phyloP scores from a whole-genome alignment of 108 stramenopile species.

The Tribonema minus region DNA sequence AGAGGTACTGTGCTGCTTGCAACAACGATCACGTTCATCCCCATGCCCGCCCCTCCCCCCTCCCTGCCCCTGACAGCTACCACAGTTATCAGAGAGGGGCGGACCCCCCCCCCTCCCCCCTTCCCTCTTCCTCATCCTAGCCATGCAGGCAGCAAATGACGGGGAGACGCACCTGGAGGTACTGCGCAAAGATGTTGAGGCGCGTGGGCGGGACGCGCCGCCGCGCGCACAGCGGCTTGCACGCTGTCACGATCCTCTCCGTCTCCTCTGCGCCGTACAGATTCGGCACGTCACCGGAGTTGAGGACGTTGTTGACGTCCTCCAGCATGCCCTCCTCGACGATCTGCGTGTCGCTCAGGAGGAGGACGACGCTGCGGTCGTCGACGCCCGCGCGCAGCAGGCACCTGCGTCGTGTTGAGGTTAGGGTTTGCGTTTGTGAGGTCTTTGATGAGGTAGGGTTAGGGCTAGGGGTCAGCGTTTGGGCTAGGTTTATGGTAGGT shows the following conservation, averaged over 20 bases:
- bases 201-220: slow-evolving; percentile 51
- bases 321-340: slow-evolving; percentile 59
- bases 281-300: slow-evolving; percentile 61
- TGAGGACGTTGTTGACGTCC: slow-evolving; percentile 61
- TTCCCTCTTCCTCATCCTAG: neutral
- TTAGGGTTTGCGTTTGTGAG: too few species aligned
- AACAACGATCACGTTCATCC: too few species aligned
- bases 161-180: too few species aligned
- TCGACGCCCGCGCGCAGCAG: slow-evolving; percentile 58
- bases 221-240: slow-evolving; percentile 47
- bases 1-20: too few species aligned
- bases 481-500: too few species aligned
- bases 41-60: too few species aligned
- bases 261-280: slow-evolving; percentile 59
- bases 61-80: too few species aligned
- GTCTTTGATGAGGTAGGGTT: too few species aligned
- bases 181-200: slow-evolving; percentile 50
- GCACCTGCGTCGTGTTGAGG: too few species aligned
- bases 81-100: too few species aligned
- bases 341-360: slow-evolving; percentile 54
- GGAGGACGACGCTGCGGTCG: slow-evolving; percentile 47
- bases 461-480: too few species aligned
- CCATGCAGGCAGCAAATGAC: too few species aligned
- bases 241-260: slow-evolving; percentile 58
- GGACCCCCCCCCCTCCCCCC: neutral